A percentile compares a stretch with the other conserved stretches of the same genome.
Evolutionary conservation across 2,329 filamentous ascomycete genomes (phyloP).

Genomic region (Trematosphaeria pertusa): DNA sequence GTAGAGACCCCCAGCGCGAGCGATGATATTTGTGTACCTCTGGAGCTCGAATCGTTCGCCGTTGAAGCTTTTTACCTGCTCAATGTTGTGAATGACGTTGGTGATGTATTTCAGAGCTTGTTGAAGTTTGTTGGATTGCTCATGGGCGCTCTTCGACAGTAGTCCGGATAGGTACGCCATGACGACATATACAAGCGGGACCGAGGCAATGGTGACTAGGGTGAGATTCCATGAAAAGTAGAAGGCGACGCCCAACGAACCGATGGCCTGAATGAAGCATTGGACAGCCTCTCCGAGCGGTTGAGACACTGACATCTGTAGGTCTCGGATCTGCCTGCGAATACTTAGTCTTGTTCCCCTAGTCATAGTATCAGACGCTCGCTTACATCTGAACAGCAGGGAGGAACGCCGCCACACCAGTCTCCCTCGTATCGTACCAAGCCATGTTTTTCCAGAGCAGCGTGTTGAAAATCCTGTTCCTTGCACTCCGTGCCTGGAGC

Average conservation of each 20-base stretch:
- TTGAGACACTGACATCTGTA: slow-evolving; percentile 81
- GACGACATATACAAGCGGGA: slow-evolving; percentile 70
- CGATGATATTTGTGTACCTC: slow-evolving; percentile 67
- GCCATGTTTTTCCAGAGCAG: slow-evolving; percentile 76
- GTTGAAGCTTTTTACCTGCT: slow-evolving; percentile 86
- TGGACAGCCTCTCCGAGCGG: slow-evolving; percentile 75
- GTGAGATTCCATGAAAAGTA: slow-evolving; percentile 85
- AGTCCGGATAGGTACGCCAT: slow-evolving; percentile 66
- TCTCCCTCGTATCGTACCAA: slow-evolving; percentile 80
- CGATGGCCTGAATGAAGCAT: slow-evolving; percentile 68
- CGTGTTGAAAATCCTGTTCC: slow-evolving; percentile 69
- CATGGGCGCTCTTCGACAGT: slow-evolving; percentile 70
- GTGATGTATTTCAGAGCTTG: slow-evolving; percentile 74
- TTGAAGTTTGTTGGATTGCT: slow-evolving; percentile 72
- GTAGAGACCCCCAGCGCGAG: slow-evolving; percentile 68
- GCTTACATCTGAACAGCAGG: slow-evolving; percentile 75
- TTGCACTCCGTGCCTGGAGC: slow-evolving; percentile 72
- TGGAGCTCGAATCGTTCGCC: slow-evolving; percentile 72
- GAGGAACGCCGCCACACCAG: slow-evolving; percentile 76
- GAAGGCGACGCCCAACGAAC: slow-evolving; percentile 74
- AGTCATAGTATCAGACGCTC: slow-evolving; percentile 13
- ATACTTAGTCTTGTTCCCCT: too few relatives aligned
- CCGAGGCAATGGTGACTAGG: slow-evolving; percentile 74
- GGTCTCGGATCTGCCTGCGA: slow-evolving; percentile 78
- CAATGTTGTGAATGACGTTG: slow-evolving; percentile 75